These are phyloP conservation scores for Panicum hallii DNA, from an alignment of 202 grass and related monocot genomes.

Conservation along the genomic window DNA sequence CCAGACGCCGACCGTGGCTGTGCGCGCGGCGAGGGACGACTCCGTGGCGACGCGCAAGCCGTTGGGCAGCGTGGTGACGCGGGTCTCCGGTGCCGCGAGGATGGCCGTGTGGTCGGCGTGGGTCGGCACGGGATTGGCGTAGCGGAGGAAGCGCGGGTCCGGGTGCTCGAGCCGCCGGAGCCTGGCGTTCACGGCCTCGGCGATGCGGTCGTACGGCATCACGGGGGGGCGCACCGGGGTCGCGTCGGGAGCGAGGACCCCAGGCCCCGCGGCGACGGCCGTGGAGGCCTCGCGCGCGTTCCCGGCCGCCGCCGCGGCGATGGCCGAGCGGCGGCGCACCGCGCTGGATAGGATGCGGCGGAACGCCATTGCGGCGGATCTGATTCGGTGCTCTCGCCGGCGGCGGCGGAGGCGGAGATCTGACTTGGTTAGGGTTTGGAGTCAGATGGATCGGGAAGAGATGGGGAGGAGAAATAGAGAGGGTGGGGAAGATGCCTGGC, in stretches of 20 bases:
- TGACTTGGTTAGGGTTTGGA: slow-evolving; percentile 61
- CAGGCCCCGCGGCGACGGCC: slow-evolving; percentile 48
- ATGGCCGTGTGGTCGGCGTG: slow-evolving; percentile 79
- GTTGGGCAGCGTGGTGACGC: slow-evolving; percentile 85
- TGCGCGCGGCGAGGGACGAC: slow-evolving; percentile 73
- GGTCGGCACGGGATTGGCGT: slow-evolving; percentile 78
- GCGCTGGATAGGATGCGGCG: slow-evolving; percentile 70
- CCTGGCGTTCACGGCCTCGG: slow-evolving; percentile 62
- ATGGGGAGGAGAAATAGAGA: slow-evolving; percentile 49
- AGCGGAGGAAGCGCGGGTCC: slow-evolving; percentile 97
- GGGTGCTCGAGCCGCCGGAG: slow-evolving; percentile 77
- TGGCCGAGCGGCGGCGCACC: slow-evolving; percentile 57
- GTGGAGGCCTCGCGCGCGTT: slow-evolving; percentile 60
- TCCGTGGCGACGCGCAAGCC: slow-evolving; percentile 94
- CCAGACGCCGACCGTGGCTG: slow-evolving; percentile 94
- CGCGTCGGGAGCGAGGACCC: slow-evolving; percentile 39
- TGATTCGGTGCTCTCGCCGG: slow-evolving; percentile 46
- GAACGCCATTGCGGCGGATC: slow-evolving; percentile 68
- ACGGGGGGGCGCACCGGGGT: slow-evolving; percentile 54
- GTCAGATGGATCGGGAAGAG: slow-evolving; percentile 42
- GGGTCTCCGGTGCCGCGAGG: slow-evolving; percentile 84
- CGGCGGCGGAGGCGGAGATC: slow-evolving; percentile 55
- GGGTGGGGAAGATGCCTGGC: slow-evolving; percentile 23
- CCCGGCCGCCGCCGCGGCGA: slow-evolving; percentile 43
- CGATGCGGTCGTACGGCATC: slow-evolving; percentile 78